These are phyloP conservation scores for Collybiopsis confluens DNA, from an alignment of 768 basidiomycete species.

Conservation along the genomic window DNA sequence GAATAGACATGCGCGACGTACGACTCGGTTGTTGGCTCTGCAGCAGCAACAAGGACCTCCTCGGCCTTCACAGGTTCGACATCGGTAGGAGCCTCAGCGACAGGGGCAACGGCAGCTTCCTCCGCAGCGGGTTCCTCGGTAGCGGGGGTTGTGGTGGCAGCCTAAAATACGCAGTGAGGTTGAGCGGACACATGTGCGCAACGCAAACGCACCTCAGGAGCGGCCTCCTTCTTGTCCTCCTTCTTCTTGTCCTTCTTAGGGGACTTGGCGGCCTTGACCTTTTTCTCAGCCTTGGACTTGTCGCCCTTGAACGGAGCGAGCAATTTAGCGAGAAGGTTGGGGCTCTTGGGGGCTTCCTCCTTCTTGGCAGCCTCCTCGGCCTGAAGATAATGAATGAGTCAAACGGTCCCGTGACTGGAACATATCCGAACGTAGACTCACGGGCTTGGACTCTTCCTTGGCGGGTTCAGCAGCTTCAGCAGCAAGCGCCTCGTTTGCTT, in stretches of 20 bases:
- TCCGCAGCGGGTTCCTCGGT: constrained; percentile 37
- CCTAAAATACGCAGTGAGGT: constrained; percentile 16
- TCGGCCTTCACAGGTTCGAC: constrained; percentile 37
- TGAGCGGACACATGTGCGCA: no score
- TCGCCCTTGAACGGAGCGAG: constrained; percentile 76
- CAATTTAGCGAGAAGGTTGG: constrained; percentile 69
- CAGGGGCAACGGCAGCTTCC: constrained; percentile 13
- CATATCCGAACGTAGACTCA: constrained; percentile 16
- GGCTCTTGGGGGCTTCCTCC: constrained; percentile 80
- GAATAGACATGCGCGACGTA: background rate
- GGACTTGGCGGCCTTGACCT: constrained; percentile 65
- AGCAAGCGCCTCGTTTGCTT: constrained; percentile 18
- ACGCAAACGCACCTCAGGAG: constrained; percentile 48
- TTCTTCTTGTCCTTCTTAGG: constrained; percentile 84
- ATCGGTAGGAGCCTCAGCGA: constrained; percentile 28
- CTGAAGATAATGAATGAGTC: constrained; percentile 15
- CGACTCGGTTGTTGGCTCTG: constrained; percentile 67
- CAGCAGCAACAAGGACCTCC: constrained; percentile 26
- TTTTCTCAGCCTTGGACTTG: constrained; percentile 58
- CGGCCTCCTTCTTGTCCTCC: constrained; percentile 79
- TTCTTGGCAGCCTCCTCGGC: constrained; percentile 59
- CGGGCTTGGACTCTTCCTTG: constrained; percentile 38
- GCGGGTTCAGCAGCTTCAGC: constrained; percentile 20
- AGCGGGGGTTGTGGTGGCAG: constrained; percentile 22
- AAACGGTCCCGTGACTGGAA: constrained; percentile 5